Evolutionary conservation across 2,329 filamentous ascomycete species (phyloP).

Genomic region (Teratosphaeria epicoccoides): DNA sequence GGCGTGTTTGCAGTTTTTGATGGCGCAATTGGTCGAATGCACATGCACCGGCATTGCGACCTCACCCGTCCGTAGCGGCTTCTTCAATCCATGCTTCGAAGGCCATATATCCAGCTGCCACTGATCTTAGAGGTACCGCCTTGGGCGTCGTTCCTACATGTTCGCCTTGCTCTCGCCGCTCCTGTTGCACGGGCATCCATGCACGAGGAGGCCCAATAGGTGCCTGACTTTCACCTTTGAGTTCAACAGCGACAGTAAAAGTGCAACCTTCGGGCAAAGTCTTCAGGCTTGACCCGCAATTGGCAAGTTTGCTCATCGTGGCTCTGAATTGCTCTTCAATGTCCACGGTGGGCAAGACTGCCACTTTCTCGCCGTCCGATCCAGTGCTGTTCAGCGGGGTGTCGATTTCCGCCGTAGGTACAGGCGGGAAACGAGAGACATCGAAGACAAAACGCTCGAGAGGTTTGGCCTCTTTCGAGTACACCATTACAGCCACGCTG

Average conservation of each 20-base stretch:
- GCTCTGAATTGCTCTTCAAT: constrained; percentile 64
- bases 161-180: not conserved
- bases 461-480: constrained; percentile 40
- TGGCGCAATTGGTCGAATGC: not conserved
- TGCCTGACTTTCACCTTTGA: constrained; percentile 48
- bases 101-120: constrained; percentile 54
- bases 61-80: too few species aligned
- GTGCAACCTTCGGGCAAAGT: constrained; percentile 55
- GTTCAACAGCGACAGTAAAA: constrained; percentile 65
- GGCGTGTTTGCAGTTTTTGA: not conserved
- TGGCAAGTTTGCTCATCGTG: constrained; percentile 52
- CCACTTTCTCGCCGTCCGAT: constrained; percentile 12
- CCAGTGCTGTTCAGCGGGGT: constrained; percentile 38
- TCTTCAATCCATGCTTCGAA: constrained; percentile 59
- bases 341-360: constrained; percentile 34
- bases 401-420: constrained; percentile 37
- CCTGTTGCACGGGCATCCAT: constrained; percentile 48
- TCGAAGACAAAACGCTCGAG: constrained; percentile 53
- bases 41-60: too few species aligned
- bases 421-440: constrained; percentile 44
- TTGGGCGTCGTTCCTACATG: not conserved
- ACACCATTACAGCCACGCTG: constrained; percentile 47
- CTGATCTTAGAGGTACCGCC: constrained; percentile 43
- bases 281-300: constrained; percentile 47
- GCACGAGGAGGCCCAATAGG: constrained; percentile 42